phyloP scores from a whole-genome alignment of 495 filamentous ascomycete genomes.

The Schizothecium vesticola region DNA sequence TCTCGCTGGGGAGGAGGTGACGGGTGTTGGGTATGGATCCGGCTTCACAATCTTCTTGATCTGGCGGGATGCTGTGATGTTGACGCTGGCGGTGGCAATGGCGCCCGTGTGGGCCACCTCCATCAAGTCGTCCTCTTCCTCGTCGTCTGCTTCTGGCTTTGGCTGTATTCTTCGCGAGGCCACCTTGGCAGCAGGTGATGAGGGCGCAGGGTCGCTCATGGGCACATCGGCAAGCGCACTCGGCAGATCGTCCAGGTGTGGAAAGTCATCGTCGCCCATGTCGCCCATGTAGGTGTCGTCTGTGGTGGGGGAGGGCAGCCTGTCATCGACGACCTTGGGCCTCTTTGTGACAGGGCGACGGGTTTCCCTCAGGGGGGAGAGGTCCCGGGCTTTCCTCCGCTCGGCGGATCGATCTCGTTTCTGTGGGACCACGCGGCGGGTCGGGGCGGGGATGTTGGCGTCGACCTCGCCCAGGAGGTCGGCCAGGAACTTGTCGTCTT shows the following conservation, averaged over 20 bases:
- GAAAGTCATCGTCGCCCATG: constrained; percentile 46
- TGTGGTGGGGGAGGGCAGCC: constrained; percentile 39
- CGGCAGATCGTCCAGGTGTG: constrained; percentile 51
- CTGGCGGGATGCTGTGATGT: constrained; percentile 78
- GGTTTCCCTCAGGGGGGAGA: constrained; percentile 61
- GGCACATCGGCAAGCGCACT: constrained; percentile 36
- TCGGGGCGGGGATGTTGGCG: constrained; percentile 61
- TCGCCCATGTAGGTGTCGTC: constrained; percentile 48
- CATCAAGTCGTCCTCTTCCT: constrained; percentile 74
- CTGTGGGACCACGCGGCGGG: constrained; percentile 41
- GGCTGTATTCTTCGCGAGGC: constrained; percentile 69
- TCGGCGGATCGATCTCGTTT: constrained; percentile 66
- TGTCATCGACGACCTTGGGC: constrained; percentile 45
- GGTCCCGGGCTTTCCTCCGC: constrained; percentile 68
- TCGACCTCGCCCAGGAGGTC: constrained; percentile 87
- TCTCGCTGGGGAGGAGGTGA: constrained; percentile 69
- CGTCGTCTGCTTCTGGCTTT: constrained; percentile 54
- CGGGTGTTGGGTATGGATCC: constrained; percentile 58
- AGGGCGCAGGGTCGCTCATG: constrained; percentile 84
- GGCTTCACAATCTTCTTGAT: constrained; percentile 68
- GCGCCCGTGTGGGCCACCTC: constrained; percentile 74
- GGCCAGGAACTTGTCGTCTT: constrained; percentile 80
- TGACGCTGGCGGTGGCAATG: constrained; percentile 65
- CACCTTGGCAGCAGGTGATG: constrained; percentile 79
- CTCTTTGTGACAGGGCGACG: constrained; percentile 44